Base-by-base conservation (phyloP, 139 green algal species). In the Closterium sp. region DNA sequence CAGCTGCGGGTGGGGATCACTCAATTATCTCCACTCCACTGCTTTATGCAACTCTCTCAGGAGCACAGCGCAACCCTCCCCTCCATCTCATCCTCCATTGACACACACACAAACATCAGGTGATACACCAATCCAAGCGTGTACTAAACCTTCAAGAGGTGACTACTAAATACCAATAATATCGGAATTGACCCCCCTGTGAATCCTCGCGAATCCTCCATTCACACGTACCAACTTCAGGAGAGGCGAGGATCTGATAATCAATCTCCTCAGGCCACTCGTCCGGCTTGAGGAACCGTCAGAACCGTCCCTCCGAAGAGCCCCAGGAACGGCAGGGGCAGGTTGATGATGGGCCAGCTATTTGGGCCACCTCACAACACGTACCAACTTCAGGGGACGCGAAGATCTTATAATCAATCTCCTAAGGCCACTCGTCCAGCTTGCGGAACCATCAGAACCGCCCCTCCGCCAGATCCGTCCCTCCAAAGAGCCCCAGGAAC, bases 321-420 rank as follows among this genome's bases (percentile, higher is more conserved):
- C 9, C 95, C 95, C 22, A 96, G 88, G 42, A 94, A 94, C 1
- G 30, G 11, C 29, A 90, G 90, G 6, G 95, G 95, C 1, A 96
- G 86, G 86, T 95, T n/a, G n/a, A n/a, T 92, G 24, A 96, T 22
- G 2, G 95, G 95, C 70, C 95, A 96, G 28, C 88, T 93, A n/a
- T n/a, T n/a, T n/a, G n/a, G n/a, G n/a, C n/a, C n/a, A n/a, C n/a
- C n/a, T n/a, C n/a, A n/a, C n/a, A n/a, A 88, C 29, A 88, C 29
- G 29, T 62, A 30, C 29, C 29, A 50, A 95, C 90, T 90, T 89
- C 91, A n/a, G 94, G 85, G 19, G 90, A 88, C 27, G 92, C 29
- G 13, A 96, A 45, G 13, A 95, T 62, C 50, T 90, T 95, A 89
- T 92, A 89, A 11, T 96, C 95, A 13, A 96, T 94, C 87, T 97